Evolutionary conservation across 2,329 filamentous ascomycete genomes (phyloP), one percentile per base, ranked within the genome.

Genomic region (Kalaharituber pfeilii): DNA sequence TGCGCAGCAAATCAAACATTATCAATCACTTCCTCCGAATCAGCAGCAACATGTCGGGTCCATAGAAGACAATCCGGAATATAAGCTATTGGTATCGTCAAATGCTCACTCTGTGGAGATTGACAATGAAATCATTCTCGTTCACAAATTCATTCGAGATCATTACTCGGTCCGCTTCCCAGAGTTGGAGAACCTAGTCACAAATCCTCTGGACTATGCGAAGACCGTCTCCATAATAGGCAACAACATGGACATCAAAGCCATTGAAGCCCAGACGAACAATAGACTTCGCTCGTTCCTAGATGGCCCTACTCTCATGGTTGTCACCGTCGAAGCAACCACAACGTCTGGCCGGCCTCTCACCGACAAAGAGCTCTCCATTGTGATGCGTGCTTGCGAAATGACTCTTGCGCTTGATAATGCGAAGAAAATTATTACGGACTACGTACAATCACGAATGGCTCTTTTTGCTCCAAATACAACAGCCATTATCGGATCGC

Each of bases 381-480:
- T 78, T 25, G 81, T 95, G 20, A 71, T 82, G 26, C 75, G 77
- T 52, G 89, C 87, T 7, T 95, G 88, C 69, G 79, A 87, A 60
- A 91, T 93, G 79, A 82, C 86, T 8, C 74, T 96, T n/a, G 77
- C 81, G 33, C 79, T 98, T 8, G 86, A 96, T 67, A 80, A 76
- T 60, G 87, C 89, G 26, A 95, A 95, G 69, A 82, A 78, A 58
- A 84, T 81, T 0, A 75, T 98, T 53, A 94, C 86, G 1, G 83
- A 91, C 66, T 98, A 94, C 65, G 91, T 98, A 15, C 86, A 95
- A 69, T 95, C 89, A 30, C 84, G 91, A 58, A 96, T 98, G 86
- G 91, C 84, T 62, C 75, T 94, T 29, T 96, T 96, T 66, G 91
- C 91, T 3, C 91, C 91, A 0, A 98, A 98, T 64, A 71, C 96